Conservation (phyloP, 176 grass and related monocot species). For the Oryza glaberrima region DNA sequence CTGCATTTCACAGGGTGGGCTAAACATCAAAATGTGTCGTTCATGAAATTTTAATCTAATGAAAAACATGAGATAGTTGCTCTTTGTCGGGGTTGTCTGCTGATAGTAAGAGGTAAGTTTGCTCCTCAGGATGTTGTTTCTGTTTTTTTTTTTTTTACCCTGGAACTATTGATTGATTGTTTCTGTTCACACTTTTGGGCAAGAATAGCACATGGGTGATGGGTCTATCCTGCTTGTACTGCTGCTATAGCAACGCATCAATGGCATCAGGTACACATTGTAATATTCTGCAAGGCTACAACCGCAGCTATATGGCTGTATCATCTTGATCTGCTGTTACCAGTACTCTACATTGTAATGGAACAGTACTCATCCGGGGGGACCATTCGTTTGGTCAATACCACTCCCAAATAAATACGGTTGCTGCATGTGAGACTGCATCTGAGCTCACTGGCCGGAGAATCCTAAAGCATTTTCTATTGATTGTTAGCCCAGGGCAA, state of each 20-base stretch:
- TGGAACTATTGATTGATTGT: neutral
- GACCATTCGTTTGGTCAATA: constrained; percentile 49
- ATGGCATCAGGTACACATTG: constrained; percentile 8
- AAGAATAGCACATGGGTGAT: neutral
- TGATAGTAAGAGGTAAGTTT: neutral
- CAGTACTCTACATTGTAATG: neutral
- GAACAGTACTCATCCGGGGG: constrained; percentile 19
- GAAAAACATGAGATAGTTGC: neutral
- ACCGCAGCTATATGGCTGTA: constrained; percentile 17
- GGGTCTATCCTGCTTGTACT: neutral
- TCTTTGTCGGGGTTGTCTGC: neutral
- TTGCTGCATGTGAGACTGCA: constrained; percentile 46
- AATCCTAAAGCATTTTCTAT: constrained; percentile 22
- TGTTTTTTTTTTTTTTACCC: neutral
- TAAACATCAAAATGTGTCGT: neutral
- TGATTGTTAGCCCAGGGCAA: neutral
- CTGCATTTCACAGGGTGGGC: neutral
- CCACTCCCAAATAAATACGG: constrained; percentile 23
- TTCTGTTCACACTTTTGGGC: neutral
- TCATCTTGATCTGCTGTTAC: neutral
- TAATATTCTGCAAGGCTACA: neutral
- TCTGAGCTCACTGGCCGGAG: constrained; percentile 31
- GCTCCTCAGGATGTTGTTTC: neutral
- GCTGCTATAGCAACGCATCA: constrained; percentile 15
- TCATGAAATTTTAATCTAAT: neutral